Conservation (phyloP, 176 grass and related monocot genomes). For the Phragmites australis region DNA sequence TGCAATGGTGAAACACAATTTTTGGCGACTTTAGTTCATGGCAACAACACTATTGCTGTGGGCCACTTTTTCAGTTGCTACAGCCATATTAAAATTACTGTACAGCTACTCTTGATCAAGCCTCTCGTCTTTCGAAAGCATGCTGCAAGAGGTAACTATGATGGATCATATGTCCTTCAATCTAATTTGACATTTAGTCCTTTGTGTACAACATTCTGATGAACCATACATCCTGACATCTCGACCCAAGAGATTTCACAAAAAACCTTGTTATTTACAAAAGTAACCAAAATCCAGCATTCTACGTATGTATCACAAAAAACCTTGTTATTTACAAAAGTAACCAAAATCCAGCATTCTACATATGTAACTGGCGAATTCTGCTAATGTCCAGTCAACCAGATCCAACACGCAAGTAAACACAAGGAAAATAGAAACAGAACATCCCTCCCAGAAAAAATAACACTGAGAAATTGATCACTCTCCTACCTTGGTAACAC, state of each 20-base stretch:
- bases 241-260: background rate
- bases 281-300: no score
- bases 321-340: no score
- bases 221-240: background rate
- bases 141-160: background rate
- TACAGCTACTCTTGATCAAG: background rate
- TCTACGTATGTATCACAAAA: no score
- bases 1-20: background rate
- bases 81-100: background rate
- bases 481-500: background rate
- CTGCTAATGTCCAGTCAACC: background rate
- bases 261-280: background rate
- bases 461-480: background rate
- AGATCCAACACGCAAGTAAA: background rate
- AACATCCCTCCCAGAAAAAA: background rate
- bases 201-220: background rate
- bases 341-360: background rate
- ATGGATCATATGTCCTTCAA: background rate
- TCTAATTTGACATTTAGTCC: background rate
- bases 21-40: background rate
- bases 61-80: background rate
- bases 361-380: background rate
- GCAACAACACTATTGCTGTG: background rate
- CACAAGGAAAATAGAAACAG: background rate
- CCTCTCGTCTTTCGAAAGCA: background rate